Evolutionary conservation across 331 rosid genomes (phyloP), one percentile per base, ranked within the genome.

Genomic region (Quercus lobata): DNA sequence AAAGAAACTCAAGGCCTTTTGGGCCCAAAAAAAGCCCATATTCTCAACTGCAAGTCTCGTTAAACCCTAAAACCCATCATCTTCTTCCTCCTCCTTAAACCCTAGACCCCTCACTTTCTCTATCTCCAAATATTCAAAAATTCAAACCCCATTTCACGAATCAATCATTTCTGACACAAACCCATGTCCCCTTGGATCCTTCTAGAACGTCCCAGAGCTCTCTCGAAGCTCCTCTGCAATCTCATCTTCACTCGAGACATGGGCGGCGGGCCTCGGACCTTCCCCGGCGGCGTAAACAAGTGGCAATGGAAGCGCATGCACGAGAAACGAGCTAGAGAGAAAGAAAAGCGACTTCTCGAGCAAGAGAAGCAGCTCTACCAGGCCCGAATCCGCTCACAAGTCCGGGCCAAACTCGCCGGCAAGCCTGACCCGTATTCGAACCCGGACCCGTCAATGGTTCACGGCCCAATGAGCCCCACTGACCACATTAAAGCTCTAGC

Each of bases 251-350:
- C 85, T 24, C 90, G 97, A 15, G 72, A 80, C 76, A 95, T 95
- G 99, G 99, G 98, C 4, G 99, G 98, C 5, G 98, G 99, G 46
- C 97, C 99, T n/a, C 94, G 96, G 8, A 95, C 99, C 27, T 95
- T 93, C 79, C 97, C 97, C 0, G 96, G 98, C 27, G 97, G 98
- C 6, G 92, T 93, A 1, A 90, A 18, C 93, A 95, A 95, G 85
- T 95, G 99, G 99, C 88, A 93, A 71, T 91, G 96, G 98, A 95
- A 95, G 85, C 97, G 98, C 53, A 93, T 93, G 98, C 98, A 95
- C 81, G 99, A 93, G 87, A 93, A 93, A 30, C 83, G 90, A 8
- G 99, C 98, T 60, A 69, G 71, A 73, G 99, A 91, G 71, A 95
- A 95, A 81, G 90, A 95, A 57, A 79, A 46, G 3, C 74, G 89